Evolutionary conservation across 345 rosid species (phyloP), one percentile per base, ranked within the genome.

Genomic region (Eucalyptus marginata): DNA sequence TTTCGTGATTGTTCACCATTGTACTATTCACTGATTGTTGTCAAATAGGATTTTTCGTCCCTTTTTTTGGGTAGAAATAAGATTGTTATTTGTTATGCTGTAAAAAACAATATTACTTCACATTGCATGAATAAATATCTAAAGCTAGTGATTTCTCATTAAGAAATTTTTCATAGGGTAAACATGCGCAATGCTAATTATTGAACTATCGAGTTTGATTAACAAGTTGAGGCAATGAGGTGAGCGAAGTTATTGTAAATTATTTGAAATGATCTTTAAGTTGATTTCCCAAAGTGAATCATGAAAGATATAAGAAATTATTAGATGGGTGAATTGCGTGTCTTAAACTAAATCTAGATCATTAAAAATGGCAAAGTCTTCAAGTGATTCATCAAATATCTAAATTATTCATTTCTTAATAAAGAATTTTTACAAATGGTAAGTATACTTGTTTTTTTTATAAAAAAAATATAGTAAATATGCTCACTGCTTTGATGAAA

Each of bases 301-400:
- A 29, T 27, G 31, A 29, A 62, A 25, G n/a, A 25, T 62, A 62
- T n/a, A 7, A 7, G 5, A 14, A 64, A 64, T 64, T 29, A 14
- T 64, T 64, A n/a, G 36, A 29, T n/a, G 20, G 18, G 18, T 0
- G 36, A n/a, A n/a, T 64, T 1, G 1, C 0, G 0, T 20, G 1
- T 7, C 36, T n/a, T n/a, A 14, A n/a, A 64, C 18, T 4, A n/a
- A 0, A 14, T 14, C 3, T 29, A 14, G 76, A 64, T 64, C 36
- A 64, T n/a, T 7, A n/a, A n/a, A n/a, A 64, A 27, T 0, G 2
- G 18, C 9, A n/a, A 7, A 64, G 15, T n/a, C 18, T 64, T 64
- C 9, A 3, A 29, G 36, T 13, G 18, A 64, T 64, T 64, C 36
- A 64, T n/a, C 76, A n/a, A 64, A 64, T 56, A 24, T 56, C 62